Conservation (phyloP, 768 basidiomycete species). For the Kwoniella sp. region DNA sequence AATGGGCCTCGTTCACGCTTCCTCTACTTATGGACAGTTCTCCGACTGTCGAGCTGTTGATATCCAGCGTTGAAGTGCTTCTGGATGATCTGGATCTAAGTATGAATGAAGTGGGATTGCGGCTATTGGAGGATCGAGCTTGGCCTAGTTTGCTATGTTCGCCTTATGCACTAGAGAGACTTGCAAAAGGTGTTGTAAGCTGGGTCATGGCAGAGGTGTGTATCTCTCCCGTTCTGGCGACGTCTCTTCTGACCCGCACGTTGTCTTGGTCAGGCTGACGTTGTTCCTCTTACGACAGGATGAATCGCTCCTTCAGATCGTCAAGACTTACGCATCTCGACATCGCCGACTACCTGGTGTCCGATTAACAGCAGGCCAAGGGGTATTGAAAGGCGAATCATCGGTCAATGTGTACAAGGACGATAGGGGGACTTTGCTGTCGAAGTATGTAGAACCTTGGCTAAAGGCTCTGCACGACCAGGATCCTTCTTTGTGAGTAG, state of each 20-base stretch:
- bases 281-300: too few relatives aligned
- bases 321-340: slow-evolving; percentile 69
- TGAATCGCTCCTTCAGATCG: slow-evolving; percentile 65
- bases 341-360: slow-evolving; percentile 68
- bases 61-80: slow-evolving; percentile 71
- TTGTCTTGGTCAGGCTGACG: too few relatives aligned
- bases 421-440: slow-evolving; percentile 62
- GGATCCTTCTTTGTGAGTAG: slow-evolving; percentile 61
- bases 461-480: slow-evolving; percentile 69
- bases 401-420: slow-evolving; percentile 71
- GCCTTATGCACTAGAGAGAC: slow-evolving; percentile 67
- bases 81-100: slow-evolving; percentile 71
- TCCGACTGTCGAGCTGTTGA: slow-evolving; percentile 70
- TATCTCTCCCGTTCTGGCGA: too few relatives aligned
- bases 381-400: slow-evolving; percentile 8
- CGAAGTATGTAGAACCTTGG: slow-evolving; percentile 69
- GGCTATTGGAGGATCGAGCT: slow-evolving; percentile 68
- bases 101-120: slow-evolving; percentile 71
- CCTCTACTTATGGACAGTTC: slow-evolving; percentile 73
- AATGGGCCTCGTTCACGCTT: slow-evolving; percentile 66
- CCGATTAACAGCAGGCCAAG: slow-evolving; percentile 45
- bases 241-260: too few relatives aligned
- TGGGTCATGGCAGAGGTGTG: slow-evolving; percentile 77
- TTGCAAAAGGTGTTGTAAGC: slow-evolving; percentile 63
- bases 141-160: slow-evolving; percentile 76